Evolutionary conservation across 2,329 filamentous ascomycete genomes (phyloP).

Genomic region (Alternaria brassicicola): DNA sequence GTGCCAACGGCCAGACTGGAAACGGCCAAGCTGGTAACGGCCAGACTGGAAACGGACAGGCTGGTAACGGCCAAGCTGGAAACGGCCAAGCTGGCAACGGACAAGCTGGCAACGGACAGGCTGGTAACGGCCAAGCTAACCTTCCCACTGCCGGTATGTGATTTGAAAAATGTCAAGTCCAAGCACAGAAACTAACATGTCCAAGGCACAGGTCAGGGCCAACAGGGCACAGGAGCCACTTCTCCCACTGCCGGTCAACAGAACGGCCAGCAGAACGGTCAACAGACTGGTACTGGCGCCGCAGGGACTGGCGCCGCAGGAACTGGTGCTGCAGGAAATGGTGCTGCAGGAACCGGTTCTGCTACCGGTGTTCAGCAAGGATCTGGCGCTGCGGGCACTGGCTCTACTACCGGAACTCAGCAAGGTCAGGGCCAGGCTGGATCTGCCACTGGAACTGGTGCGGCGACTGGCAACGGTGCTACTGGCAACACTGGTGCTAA

Average conservation of each 20-base stretch:
- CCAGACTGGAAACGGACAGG: background rate
- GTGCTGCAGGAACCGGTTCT: background rate
- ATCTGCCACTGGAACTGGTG: background rate
- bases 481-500: slow-evolving; percentile 1
- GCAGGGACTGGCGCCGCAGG: slow-evolving; percentile 4
- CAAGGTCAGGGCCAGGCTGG: background rate
- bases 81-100: background rate
- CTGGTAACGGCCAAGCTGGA: background rate
- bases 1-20: background rate
- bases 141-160: background rate
- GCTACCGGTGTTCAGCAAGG: background rate
- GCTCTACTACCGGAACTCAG: background rate
- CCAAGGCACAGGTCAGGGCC: background rate
- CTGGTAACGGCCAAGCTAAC: background rate
- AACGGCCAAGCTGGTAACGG: background rate
- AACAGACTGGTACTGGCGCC: background rate
- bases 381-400: background rate
- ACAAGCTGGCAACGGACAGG: background rate
- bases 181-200: background rate
- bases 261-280: background rate
- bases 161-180: rapidly evolving
- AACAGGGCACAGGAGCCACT: background rate
- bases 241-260: background rate
- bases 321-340: background rate
- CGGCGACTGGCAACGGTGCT: background rate